Evolutionary conservation across 2,329 filamentous ascomycete species (phyloP).

Genomic region (Colletotrichum sp.): DNA sequence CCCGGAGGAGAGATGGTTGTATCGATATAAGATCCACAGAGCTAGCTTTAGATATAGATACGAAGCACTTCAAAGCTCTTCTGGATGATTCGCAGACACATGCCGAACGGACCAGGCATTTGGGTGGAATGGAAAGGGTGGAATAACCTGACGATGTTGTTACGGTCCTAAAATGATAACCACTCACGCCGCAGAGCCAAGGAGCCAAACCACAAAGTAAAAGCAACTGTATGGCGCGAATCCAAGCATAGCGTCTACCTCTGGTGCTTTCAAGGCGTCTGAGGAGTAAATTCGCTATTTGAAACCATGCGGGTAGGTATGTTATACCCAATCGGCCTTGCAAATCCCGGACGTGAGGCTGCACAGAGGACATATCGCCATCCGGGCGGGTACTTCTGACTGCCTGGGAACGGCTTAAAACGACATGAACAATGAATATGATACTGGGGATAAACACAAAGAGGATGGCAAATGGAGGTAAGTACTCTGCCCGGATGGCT

Average conservation of each 20-base stretch:
- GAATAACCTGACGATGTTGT: too few species aligned
- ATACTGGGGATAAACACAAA: not conserved
- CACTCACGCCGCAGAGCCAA: too few species aligned
- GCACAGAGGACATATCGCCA: not conserved
- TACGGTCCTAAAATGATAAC: too few species aligned
- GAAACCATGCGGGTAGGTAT: not conserved
- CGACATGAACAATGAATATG: not conserved
- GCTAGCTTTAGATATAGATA: too few species aligned
- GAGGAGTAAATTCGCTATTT: not conserved
- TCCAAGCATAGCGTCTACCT: too few species aligned
- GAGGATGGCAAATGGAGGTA: fast-evolving
- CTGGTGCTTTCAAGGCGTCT: too few species aligned
- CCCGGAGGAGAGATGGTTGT: not conserved
- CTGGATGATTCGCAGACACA: too few species aligned
- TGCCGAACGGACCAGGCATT: not conserved
- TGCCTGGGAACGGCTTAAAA: not conserved
- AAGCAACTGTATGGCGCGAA: too few species aligned
- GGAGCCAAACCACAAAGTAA: too few species aligned
- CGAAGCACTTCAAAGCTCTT: too few species aligned
- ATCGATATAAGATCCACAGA: fast-evolving
- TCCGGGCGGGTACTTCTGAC: not conserved
- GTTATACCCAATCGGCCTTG: not conserved
- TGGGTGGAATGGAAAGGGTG: not conserved
- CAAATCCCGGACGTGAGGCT: not conserved
- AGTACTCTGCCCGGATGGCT: not conserved